Conservation (phyloP, 257 asterid species). For the Scutellaria galericulata region DNA sequence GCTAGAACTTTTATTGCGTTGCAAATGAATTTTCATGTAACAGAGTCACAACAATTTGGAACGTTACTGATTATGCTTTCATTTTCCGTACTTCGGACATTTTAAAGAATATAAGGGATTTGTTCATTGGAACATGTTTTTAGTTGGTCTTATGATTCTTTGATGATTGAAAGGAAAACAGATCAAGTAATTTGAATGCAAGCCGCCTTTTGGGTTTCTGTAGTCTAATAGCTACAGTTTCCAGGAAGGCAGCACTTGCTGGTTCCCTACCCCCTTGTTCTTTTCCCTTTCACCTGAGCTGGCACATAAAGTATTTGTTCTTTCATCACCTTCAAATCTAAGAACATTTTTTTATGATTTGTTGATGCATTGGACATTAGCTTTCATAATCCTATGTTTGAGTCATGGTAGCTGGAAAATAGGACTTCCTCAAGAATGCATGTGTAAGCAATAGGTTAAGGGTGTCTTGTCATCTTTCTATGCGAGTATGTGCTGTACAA, state of each 20-base stretch:
- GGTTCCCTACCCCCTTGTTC: not conserved
- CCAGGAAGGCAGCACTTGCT: not conserved
- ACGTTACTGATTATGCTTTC: not conserved
- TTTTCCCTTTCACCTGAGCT: constrained; percentile 10
- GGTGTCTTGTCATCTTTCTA: constrained; percentile 4
- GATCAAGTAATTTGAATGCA: not conserved
- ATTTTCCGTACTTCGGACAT: not conserved
- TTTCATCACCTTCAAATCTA: constrained; percentile 15
- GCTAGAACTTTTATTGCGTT: not conserved
- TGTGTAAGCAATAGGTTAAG: not conserved
- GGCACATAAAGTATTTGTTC: constrained; percentile 11
- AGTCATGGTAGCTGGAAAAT: not conserved
- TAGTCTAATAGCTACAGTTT: not conserved
- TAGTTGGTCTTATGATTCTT: constrained; percentile 10
- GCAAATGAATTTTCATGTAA: constrained; percentile 7
- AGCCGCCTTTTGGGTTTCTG: not conserved
- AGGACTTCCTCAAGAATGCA: not conserved
- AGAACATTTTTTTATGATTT: constrained; percentile 10
- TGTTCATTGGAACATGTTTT: not conserved
- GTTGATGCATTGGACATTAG: constrained; percentile 3
- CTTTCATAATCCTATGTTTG: not conserved
- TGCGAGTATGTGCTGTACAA: not conserved
- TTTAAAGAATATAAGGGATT: constrained; percentile 6
- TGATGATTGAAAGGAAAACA: not conserved
- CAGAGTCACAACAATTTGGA: not conserved